phyloP scores from a whole-genome alignment of 164 flowering plant species.

The Houttuynia cordata region DNA sequence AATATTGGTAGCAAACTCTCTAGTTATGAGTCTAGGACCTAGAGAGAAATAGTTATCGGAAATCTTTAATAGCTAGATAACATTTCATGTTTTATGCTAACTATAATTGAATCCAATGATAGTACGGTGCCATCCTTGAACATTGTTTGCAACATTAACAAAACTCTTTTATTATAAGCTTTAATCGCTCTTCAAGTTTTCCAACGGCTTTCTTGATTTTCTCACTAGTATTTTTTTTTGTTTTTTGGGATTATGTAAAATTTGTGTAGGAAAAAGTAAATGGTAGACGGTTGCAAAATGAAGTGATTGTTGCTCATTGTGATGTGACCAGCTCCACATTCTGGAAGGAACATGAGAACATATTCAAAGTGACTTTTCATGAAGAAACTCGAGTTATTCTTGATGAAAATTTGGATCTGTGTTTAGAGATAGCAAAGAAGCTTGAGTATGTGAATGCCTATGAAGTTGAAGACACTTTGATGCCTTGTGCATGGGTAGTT shows the following conservation, averaged over 20 bases:
- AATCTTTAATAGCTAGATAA: not conserved
- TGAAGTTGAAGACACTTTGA: conserved; percentile 39
- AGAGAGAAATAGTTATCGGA: too few species aligned
- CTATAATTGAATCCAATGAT: not conserved
- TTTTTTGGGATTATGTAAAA: not conserved
- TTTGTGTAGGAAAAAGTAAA: not conserved
- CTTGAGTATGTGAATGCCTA: conserved; percentile 65
- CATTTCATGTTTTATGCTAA: not conserved
- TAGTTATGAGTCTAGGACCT: too few species aligned
- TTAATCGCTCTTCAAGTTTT: too few species aligned
- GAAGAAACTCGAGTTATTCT: not conserved
- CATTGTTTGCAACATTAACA: not conserved
- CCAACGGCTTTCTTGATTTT: too few species aligned
- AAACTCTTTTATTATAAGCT: not conserved
- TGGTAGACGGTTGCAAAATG: conserved; percentile 14
- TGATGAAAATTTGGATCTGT: not conserved
- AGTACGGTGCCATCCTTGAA: too few species aligned
- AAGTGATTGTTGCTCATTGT: conserved; percentile 30
- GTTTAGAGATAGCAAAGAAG: conserved; percentile 9
- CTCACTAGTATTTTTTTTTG: too few species aligned
- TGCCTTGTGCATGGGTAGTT: conserved; percentile 63
- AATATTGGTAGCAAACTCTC: too few species aligned
- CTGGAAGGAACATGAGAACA: conserved; percentile 34
- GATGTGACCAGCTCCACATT: conserved; percentile 43
- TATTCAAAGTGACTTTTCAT: not conserved